Conservation (phyloP, 768 basidiomycete species). For the Russula lepida region DNA sequence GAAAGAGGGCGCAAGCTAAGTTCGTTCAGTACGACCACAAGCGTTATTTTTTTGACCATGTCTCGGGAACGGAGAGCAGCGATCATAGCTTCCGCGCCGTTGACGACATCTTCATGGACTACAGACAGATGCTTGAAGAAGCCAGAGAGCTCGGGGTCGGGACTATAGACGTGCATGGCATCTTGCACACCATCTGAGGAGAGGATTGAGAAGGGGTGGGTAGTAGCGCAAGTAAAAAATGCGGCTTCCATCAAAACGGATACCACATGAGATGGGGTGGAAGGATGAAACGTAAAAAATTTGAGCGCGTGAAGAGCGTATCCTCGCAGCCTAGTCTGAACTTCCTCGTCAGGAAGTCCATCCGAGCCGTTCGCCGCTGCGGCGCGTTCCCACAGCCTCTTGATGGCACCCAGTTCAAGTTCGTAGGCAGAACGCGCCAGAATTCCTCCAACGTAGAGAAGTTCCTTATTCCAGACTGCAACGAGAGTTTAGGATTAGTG, state of each 20-base stretch:
- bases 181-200: constrained; percentile 66
- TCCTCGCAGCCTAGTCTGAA: constrained; percentile 42
- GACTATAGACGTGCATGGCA: constrained; percentile 60
- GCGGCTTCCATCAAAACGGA: constrained; percentile 60
- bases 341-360: constrained; percentile 30
- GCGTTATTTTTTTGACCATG: constrained; percentile 65
- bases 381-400: constrained; percentile 48
- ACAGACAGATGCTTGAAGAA: constrained; percentile 78
- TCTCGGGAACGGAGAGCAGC: constrained; percentile 52
- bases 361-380: constrained; percentile 26
- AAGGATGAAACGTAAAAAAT: constrained; percentile 84
- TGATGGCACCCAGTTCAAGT: constrained; percentile 58
- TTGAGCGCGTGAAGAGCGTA: constrained; percentile 71
- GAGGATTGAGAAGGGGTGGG: constrained; percentile 54
- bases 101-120: constrained; percentile 53
- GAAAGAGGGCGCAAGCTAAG: constrained; percentile 60
- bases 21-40: constrained; percentile 76
- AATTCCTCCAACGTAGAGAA: constrained; percentile 77
- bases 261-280: constrained; percentile 80
- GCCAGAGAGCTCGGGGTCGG: constrained; percentile 54
- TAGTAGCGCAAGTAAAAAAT: constrained; percentile 62
- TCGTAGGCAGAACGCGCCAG: constrained; percentile 81
- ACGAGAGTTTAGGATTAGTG: not conserved
- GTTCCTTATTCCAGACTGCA: constrained; percentile 83
- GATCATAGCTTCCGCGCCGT: constrained; percentile 50